Evolutionary conservation across 1,139 yeast genomes (phyloP), one percentile per base, ranked within the genome.

Genomic region (Zygosaccharomyces pseudobailii): DNA sequence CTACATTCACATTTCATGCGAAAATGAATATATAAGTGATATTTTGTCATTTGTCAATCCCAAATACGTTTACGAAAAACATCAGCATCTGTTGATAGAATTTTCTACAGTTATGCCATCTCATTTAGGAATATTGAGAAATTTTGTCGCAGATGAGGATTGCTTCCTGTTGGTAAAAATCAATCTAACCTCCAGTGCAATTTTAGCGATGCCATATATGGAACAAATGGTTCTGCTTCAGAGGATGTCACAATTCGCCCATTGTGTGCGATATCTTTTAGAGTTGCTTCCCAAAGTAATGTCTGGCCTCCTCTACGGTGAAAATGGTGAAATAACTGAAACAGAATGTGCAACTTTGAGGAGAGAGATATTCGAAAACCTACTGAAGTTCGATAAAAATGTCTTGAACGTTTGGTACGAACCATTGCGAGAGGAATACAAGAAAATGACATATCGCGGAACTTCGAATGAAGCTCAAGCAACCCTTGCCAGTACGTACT

Each of bases 31-130:
- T 30, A 30, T 56, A 3, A 33, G 45, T 0, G 61, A 59, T 7
- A 57, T 66, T 31, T 40, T 68, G n/a, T 55, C 70, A 1, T 57
- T 57, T 19, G 50, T 68, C 23, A 62, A 68, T 33, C 72, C 73
- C 13, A 36, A 30, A 4, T 69, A 65, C 40, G 46, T 70, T 7
- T 52, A 55, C 3, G 24, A 48, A 2, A 36, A 55, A 7, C 62
- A 67, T 40, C 28, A 47, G 6, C 45, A 46, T 2, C 9, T 62
- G n/a, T 13, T 69, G 2, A 47, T 49, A 35, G 43, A 51, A 6
- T 48, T 36, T 5, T 40, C 62, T 2, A 21, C 46, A 1, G 46
- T 68, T 2, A 51, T 52, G 1, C 59, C 65, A 1, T 57, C 62
- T 3, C 56, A 54, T 22, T 46, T 68, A 21, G 53, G 62, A 0